These are phyloP conservation scores for Camillea tinctor DNA, from an alignment of 2,329 filamentous ascomycete genomes.

Conservation along the genomic window DNA sequence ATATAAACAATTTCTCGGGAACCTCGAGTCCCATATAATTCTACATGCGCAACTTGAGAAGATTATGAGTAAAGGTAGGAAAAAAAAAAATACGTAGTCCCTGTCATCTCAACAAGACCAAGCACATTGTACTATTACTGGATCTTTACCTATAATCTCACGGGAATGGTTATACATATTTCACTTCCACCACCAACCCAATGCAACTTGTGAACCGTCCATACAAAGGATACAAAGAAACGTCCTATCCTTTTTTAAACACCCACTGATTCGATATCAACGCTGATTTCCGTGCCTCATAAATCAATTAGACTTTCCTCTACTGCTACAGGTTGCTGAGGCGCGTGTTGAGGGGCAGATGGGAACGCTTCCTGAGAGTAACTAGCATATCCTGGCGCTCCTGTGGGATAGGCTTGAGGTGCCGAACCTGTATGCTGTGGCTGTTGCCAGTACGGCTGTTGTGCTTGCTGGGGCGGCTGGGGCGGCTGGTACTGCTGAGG, in stretches of 20 bases:
- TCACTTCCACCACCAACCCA: neutral
- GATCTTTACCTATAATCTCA: neutral
- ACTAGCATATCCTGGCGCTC: slow-evolving; percentile 40
- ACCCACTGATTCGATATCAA: neutral
- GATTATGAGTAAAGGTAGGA: neutral
- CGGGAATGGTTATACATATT: neutral
- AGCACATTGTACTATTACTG: neutral
- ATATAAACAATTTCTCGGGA: no score
- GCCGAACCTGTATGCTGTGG: slow-evolving; percentile 41
- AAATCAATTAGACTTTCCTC: slow-evolving; percentile 83
- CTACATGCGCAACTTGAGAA: neutral
- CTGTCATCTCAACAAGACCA: neutral
- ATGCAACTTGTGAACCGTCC: neutral
- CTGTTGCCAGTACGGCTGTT: slow-evolving; percentile 50
- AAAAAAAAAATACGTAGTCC: neutral
- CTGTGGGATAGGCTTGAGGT: slow-evolving; percentile 37
- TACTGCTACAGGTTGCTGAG: slow-evolving; percentile 54
- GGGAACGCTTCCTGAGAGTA: slow-evolving; percentile 65
- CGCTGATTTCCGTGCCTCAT: slow-evolving; percentile 33
- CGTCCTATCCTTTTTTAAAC: neutral
- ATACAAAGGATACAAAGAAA: neutral
- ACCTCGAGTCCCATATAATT: no score
- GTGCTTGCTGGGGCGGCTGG: slow-evolving; percentile 33
- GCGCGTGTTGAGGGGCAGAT: slow-evolving; percentile 61
- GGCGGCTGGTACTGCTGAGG: slow-evolving; percentile 34